Evolutionary conservation across 345 rosid species (phyloP).

Genomic region (Iberis pinnata): DNA sequence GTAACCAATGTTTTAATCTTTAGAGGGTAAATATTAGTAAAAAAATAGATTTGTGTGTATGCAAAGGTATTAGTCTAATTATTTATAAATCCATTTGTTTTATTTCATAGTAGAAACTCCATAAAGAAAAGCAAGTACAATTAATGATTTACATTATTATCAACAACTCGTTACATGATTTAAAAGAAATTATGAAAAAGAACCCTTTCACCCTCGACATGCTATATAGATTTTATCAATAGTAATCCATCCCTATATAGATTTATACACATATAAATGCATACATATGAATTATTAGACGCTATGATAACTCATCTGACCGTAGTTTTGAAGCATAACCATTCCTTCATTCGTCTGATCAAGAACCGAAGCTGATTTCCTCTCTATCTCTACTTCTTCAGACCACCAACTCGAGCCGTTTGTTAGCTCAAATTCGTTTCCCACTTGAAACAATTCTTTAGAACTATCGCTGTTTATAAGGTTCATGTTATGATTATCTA

Average conservation of each 20-base stretch:
- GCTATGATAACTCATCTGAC: constrained; percentile 45
- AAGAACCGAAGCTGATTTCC: constrained; percentile 42
- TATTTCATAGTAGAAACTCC: no score
- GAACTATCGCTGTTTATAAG: constrained; percentile 22
- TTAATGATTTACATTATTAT: constrained; percentile 39
- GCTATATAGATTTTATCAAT: constrained; percentile 18
- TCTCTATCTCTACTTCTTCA: constrained; percentile 43
- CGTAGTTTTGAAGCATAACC: constrained; percentile 53
- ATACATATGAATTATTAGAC: constrained; percentile 28
- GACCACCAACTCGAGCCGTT: constrained; percentile 66
- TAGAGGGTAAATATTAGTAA: no score
- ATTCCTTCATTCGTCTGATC: constrained; percentile 34
- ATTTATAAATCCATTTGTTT: no score
- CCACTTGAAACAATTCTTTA: constrained; percentile 34
- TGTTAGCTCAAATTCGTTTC: constrained; percentile 49
- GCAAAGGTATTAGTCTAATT: no score
- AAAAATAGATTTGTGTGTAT: no score
- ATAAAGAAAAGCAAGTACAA: constrained; percentile 19
- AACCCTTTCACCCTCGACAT: constrained; percentile 3
- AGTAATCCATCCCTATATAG: constrained; percentile 21
- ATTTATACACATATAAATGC: constrained; percentile 1
- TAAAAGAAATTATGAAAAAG: constrained; percentile 12
- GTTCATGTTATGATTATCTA: constrained; percentile 25
- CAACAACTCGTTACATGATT: constrained; percentile 49
- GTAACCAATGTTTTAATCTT: no score